A percentile compares a stretch with the other conserved stretches of the same genome.
Conservation (phyloP, 129 eudicot genomes). For the Pittosporum tobira region DNA sequence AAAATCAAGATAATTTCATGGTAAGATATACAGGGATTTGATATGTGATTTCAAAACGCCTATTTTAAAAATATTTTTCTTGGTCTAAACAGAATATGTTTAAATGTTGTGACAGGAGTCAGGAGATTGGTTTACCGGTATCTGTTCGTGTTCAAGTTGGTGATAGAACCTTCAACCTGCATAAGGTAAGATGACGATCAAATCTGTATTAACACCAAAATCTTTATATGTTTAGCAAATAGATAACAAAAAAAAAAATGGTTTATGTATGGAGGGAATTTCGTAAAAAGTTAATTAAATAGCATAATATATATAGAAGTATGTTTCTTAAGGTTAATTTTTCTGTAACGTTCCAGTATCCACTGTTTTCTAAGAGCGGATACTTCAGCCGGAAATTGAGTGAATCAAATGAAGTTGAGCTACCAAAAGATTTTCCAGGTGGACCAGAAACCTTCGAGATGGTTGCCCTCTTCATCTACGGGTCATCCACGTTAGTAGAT, state of each 20-base stretch:
- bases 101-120: constrained; percentile 46
- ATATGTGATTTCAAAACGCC: not conserved
- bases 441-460: constrained; percentile 80
- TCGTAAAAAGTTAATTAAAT: too few species aligned
- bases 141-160: constrained; percentile 61
- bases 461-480: constrained; percentile 80
- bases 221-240: too few species aligned
- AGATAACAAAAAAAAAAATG: too few species aligned
- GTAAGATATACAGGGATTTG: constrained; percentile 16
- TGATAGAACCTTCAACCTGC: constrained; percentile 61
- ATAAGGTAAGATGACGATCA: constrained; percentile 42
- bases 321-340: too few species aligned
- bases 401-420: constrained; percentile 50
- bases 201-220: not conserved
- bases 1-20: constrained; percentile 92
- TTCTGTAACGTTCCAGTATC: constrained; percentile 37
- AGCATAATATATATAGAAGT: too few species aligned
- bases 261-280: too few species aligned
- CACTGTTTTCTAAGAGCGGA: constrained; percentile 64
- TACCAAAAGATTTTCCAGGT: constrained; percentile 77
- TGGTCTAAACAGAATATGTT: not conserved
- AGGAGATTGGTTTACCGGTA: constrained; percentile 84
- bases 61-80: constrained; percentile 9
- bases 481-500: constrained; percentile 71
- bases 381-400: constrained; percentile 53